Conservation (phyloP, 2,329 filamentous ascomycete genomes). For the Xylariaceae sp. region DNA sequence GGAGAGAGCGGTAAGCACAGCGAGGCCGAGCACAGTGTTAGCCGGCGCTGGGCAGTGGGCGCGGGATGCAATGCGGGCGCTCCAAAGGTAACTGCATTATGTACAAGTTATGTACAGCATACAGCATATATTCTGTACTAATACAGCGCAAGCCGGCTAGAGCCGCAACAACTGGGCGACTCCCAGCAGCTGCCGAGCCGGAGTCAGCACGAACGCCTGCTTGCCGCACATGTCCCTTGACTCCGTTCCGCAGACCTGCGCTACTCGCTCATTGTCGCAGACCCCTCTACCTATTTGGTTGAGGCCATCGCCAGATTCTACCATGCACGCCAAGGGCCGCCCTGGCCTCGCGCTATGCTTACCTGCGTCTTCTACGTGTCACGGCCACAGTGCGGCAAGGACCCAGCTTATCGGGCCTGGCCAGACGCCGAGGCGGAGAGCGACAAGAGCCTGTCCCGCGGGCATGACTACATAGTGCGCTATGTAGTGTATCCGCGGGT, state of each 20-base stretch:
- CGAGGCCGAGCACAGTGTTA: conserved; percentile 18
- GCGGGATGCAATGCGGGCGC: conserved; percentile 21
- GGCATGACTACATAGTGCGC: conserved; percentile 17
- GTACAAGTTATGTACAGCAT: not conserved
- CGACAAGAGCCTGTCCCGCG: conserved; percentile 26
- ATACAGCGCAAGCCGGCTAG: conserved; percentile 16
- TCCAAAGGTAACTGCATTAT: not conserved
- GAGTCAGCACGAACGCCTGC: not conserved
- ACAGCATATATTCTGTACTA: too few relatives aligned
- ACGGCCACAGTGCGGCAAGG: conserved; percentile 31
- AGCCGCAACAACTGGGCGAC: conserved; percentile 18
- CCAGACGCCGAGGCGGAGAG: conserved; percentile 15
- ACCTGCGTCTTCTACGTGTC: conserved; percentile 21
- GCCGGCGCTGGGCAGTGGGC: not conserved
- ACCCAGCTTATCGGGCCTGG: conserved; percentile 29
- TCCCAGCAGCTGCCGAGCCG: not conserved
- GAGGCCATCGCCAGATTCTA: conserved; percentile 4
- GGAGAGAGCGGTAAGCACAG: conserved; percentile 5
- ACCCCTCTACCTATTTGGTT: too few relatives aligned
- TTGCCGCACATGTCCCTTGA: conserved; percentile 3
- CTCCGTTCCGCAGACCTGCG: too few relatives aligned
- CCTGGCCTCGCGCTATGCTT: conserved; percentile 22
- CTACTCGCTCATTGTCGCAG: conserved; percentile 1
- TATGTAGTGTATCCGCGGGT: conserved; percentile 2
- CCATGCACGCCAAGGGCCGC: conserved; percentile 22